Evolutionary conservation across 495 filamentous ascomycete species (phyloP), one percentile per base, ranked within the genome.

Genomic region (Amorphotheca resinae): DNA sequence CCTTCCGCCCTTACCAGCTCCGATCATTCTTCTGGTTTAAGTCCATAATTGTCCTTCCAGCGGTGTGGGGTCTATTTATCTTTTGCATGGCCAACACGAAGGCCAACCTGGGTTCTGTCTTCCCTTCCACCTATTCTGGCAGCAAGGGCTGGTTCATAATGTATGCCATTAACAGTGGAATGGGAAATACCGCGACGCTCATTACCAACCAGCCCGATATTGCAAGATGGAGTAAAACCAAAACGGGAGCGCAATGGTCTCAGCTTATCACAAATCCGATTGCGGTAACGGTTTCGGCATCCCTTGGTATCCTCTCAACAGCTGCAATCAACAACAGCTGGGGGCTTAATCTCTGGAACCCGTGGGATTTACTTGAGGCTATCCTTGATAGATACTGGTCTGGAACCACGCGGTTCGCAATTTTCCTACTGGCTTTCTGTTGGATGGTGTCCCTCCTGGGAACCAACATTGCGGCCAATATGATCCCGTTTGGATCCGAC

Each of bases 171-270:
- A 66, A 65, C 42, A 59, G 52, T 41, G 61, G 60, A 15, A 59
- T 67, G 53, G 64, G 64, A 11, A 65, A 65, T 41, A 64, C 60
- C 0, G 60, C 63, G 12, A 63, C 57, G 1, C 41, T 68, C 7
- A 65, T 68, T 46, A 65, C 61, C 3, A 66, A 64, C 41, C 61
- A 67, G 45, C 62, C 64, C 5, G 64, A 67, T 41, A 61, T 60
- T 50, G 58, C 58, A 12, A 48, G 62, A 22, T 66, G 64, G 62
- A 53, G 54, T 21, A 54, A 53, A 22, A 64, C 50, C 3, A 55
- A 54, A 38, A 51, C 37, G 8, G 61, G 57, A 12, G 53, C 64
- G 1, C 54, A 63, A 35, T 67, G 62, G 59, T 55, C 61, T 1
- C 61, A 67, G 39, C 32, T 55, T 42, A 47, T 65, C 25, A 55